Base-by-base conservation (phyloP, 2,329 filamentous ascomycete genomes). In the Allantophomopsis lycopodina region DNA sequence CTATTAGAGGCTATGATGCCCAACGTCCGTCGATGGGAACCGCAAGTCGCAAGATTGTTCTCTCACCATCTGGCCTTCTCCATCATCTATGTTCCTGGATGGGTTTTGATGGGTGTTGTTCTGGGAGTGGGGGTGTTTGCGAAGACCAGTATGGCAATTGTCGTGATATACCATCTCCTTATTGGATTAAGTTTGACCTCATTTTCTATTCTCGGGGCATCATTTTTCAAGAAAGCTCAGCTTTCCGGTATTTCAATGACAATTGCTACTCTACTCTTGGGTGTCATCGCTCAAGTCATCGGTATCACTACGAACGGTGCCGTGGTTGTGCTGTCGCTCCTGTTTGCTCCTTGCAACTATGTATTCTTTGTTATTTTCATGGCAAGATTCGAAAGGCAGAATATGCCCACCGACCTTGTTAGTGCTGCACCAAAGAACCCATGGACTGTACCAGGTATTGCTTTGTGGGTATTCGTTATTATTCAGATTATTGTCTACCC, bases 1-100 rank as follows among this genome's bases (percentile, higher is more conserved):
- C 66, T 95, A 20, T 76, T 95, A 34, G 88, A 95, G 59, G 81
- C 85, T 40, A 94, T 94, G 85, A 88, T 91, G 68, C 81, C 84
- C 1, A 83, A 83, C 40, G 69, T 70, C 40, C 69, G 69, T 37
- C 65, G 73, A 34, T 93, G 85, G 84, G 69, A 85, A 51, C 77
- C 82, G 8, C 84, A 89, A 59, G 73, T 76, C 16, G 79, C 82
- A 2, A 72, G 88, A n/a, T 68, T 94, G 12, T 54, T 88, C 7
- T 78, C 87, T 0, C 79, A 87, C 44, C 85, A 94, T 54, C 56
- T 91, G 18, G 76, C 86, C 0, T 91, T 94, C 51, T 77, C 83
- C 42, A 57, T 84, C 6, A 68, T 94, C 16, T 94, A 94, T 51
- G 57, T 82, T 2, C 85, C 86, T 0, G 83, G 80, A 5, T 94